phyloP scores from a whole-genome alignment of 495 filamentous ascomycete genomes.

The Friedmanniomyces simplex region DNA sequence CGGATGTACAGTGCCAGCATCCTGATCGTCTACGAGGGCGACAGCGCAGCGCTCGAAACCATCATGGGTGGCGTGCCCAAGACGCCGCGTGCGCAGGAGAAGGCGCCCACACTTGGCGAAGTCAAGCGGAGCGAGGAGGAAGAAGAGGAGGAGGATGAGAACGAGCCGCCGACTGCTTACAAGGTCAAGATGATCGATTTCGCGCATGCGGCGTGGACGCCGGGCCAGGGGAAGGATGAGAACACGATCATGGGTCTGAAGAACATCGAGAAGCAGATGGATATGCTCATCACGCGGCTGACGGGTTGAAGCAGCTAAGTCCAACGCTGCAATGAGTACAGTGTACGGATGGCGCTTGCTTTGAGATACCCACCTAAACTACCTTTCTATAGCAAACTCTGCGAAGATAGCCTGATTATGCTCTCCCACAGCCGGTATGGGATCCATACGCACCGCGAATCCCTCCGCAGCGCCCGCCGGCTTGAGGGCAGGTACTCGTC shows the following conservation, averaged over 20 bases:
- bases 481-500: slow-evolving; percentile 34
- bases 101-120: slow-evolving; percentile 18
- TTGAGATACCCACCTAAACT: slow-evolving; percentile 8
- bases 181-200: slow-evolving; percentile 90
- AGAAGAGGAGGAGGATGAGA: slow-evolving; percentile 54
- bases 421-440: slow-evolving; percentile 19
- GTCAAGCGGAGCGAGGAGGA: slow-evolving; percentile 33
- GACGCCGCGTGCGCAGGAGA: slow-evolving; percentile 43
- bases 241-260: slow-evolving; percentile 69
- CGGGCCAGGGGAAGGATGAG: slow-evolving; percentile 78
- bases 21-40: slow-evolving; percentile 87
- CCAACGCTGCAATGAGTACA: neutral
- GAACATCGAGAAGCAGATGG: slow-evolving; percentile 60
- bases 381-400: slow-evolving; percentile 20
- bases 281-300: slow-evolving; percentile 12
- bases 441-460: slow-evolving; percentile 19
- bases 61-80: slow-evolving; percentile 32
- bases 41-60: slow-evolving; percentile 43
- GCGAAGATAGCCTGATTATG: slow-evolving; percentile 16
- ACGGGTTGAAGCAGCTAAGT: neutral
- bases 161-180: slow-evolving; percentile 60
- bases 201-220: slow-evolving; percentile 82
- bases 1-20: slow-evolving; percentile 90
- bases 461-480: slow-evolving; percentile 31
- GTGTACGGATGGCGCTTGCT: neutral